Evolutionary conservation across 1,284 basidiomycete genomes (phyloP).

Genomic region (Chondrostereum purpureum): DNA sequence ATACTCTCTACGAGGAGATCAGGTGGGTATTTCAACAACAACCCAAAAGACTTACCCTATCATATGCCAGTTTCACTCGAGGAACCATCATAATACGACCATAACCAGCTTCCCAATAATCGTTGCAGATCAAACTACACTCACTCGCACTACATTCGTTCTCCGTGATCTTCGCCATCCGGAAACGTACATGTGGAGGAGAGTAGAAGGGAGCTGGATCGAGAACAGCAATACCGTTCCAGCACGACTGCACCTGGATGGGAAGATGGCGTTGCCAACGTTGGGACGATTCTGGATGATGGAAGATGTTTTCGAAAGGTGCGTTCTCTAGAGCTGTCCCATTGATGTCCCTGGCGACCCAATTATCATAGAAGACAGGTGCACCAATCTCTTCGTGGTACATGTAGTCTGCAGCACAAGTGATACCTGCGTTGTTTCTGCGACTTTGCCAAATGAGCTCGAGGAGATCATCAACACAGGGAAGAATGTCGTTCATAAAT

Average conservation of each 20-base stretch:
- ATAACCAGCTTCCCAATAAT: constrained; percentile 90
- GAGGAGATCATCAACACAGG: constrained; percentile 90
- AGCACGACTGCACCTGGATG: constrained; percentile 92
- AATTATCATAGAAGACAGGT: constrained; percentile 96
- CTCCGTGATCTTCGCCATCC: constrained; percentile 81
- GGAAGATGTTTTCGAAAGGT: constrained; percentile 90
- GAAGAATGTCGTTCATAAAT: constrained; percentile 98
- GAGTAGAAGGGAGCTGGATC: constrained; percentile 91
- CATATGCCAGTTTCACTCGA: constrained; percentile 90
- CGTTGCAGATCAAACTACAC: constrained; percentile 93
- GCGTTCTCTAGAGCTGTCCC: constrained; percentile 95
- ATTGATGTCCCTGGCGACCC: constrained; percentile 96
- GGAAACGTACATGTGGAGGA: constrained; percentile 83
- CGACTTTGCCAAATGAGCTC: constrained; percentile 94
- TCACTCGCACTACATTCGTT: constrained; percentile 90
- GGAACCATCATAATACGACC: constrained; percentile 96
- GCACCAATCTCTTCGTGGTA: constrained; percentile 88
- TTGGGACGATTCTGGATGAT: constrained; percentile 65
- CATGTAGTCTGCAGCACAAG: constrained; percentile 96
- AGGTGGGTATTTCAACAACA: background rate
- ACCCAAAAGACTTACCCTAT: constrained; percentile 50
- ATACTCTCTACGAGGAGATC: constrained; percentile 61
- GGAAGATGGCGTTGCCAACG: constrained; percentile 89
- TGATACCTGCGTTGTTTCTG: constrained; percentile 90
- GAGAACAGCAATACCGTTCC: constrained; percentile 92